phyloP scores from a whole-genome alignment of 306 rosid species.

The Calophaca sinica region DNA sequence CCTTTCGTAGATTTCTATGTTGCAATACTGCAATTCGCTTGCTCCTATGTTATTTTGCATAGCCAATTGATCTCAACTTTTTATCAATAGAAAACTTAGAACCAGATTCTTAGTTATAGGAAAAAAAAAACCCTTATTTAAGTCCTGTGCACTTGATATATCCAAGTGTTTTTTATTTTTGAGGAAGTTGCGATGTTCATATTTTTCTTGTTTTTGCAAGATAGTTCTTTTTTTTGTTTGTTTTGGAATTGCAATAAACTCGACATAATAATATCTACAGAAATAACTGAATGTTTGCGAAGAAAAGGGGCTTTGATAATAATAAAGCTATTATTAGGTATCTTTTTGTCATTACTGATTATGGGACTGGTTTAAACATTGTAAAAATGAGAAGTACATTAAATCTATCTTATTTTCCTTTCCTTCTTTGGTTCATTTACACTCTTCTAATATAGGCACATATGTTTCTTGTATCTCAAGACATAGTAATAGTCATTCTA shows the following conservation, averaged over 20 bases:
- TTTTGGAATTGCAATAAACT: background rate
- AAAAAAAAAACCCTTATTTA: slow-evolving; percentile 19
- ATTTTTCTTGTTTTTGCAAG: background rate
- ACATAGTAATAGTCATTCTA: background rate
- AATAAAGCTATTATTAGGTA: slow-evolving; percentile 1
- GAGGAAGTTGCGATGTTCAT: slow-evolving; percentile 20
- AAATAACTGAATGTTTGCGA: slow-evolving; percentile 3
- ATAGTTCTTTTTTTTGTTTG: background rate
- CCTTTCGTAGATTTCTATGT: slow-evolving; percentile 30
- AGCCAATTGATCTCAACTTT: slow-evolving; percentile 11
- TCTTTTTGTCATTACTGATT: background rate
- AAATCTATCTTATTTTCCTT: background rate
- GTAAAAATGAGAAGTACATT: background rate
- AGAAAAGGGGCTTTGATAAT: slow-evolving; percentile 9
- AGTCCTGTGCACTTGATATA: slow-evolving; percentile 9
- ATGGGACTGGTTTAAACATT: background rate
- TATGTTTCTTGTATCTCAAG: background rate
- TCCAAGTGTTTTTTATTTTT: background rate
- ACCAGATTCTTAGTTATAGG: slow-evolving; percentile 16
- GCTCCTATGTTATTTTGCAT: slow-evolving; percentile 23
- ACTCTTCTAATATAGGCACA: background rate
- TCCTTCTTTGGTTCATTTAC: background rate
- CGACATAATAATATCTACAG: background rate
- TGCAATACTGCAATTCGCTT: slow-evolving; percentile 22
- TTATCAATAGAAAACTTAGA: slow-evolving; percentile 11